Base-by-base conservation (phyloP, 345 rosid species). In the Dipteronia sinensis region DNA sequence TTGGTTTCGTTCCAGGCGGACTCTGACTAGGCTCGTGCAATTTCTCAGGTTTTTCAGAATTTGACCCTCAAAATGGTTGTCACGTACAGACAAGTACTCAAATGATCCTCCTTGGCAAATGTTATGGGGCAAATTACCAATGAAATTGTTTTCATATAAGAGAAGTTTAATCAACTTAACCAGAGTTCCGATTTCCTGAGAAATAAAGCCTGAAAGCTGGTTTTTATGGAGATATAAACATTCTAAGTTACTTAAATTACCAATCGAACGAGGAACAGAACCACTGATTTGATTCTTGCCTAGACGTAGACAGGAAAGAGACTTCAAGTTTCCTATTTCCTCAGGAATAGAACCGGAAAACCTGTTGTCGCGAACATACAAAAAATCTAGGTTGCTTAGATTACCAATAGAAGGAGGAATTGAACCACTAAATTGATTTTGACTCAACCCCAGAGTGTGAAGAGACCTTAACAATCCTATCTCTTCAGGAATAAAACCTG, bases 301-400 rank as follows among this genome's bases (percentile, higher is more conserved):
- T 8, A 80, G 77, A 25, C 42, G 0, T 15, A 80, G 63, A n/a
- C 2, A 2, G 4, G 22, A 31, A 34, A 81, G 73, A 38, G 23
- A 58, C 1, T 42, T 47, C 46, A 42, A 42, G 46, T 42, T 42
- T 42, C 46, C 46, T 42, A 42, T 42, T 42, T 42, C 46, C 10
- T 42, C 46, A 8, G 46, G 46, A 42, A 87, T 76, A 25, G 56
- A 53, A 46, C 90, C 86, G 2, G 79, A 70, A 2, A 87, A 53
- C 20, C 23, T 22, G 47, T 88, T 82, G 72, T 67, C 55, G 66
- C 44, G 72, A 1, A 83, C 69, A 61, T 44, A 42, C 0, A 83
- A 72, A 0, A 23, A 19, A 3, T 64, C 58, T 9, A 76, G 75
- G 44, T 22, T 78, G 64, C 31, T 74, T 53, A 83, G 65, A 74